Base-by-base conservation (phyloP, 345 rosid species). In the Corchorus capsularis region DNA sequence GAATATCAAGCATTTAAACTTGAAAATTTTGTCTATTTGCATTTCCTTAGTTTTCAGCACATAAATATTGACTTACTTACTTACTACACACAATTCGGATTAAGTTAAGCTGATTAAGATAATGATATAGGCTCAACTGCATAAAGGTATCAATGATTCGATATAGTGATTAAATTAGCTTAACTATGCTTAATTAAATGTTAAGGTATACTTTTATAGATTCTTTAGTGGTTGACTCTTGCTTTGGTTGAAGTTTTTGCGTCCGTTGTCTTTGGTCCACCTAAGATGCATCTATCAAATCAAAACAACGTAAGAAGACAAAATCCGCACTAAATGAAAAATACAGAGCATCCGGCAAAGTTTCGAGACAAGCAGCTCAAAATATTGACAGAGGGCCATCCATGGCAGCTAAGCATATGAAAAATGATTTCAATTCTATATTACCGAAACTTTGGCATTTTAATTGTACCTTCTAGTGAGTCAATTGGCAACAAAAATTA, bases 161-260 rank as follows among this genome's bases (percentile, higher is more conserved):
- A 54, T 65, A 52, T 6, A 22, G 27, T 27, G 27, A 27, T 27
- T 27, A 27, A 59, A 34, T 37, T 35, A 34, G 19, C 32, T 54
- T 54, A 34, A 27, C 27, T 27, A 27, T 16, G 27, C 15, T 54
- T 16, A 37, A n/a, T 15, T 55, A 37, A 52, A 37, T 8, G 3
- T 10, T 45, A 37, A 66, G 43, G 43, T 35, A 43, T 57, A 57
- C 11, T 13, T 22, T 53, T 65, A 50, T 68, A 17, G 32, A 8
- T 77, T 71, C 65, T 81, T 82, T 74, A 82, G 82, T 81, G 76
- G 91, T 87, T 85, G 87, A 87, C 85, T 83, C 75, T 80, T 54
- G 83, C 67, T 72, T 74, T 74, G 75, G 80, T 75, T 82, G 79
- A 73, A 50, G 74, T 22, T 39, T 66, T 39, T 66, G 77, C 45